phyloP scores from a whole-genome alignment of 2,329 filamentous ascomycete genomes.

The Incumbomyces delicatus region DNA sequence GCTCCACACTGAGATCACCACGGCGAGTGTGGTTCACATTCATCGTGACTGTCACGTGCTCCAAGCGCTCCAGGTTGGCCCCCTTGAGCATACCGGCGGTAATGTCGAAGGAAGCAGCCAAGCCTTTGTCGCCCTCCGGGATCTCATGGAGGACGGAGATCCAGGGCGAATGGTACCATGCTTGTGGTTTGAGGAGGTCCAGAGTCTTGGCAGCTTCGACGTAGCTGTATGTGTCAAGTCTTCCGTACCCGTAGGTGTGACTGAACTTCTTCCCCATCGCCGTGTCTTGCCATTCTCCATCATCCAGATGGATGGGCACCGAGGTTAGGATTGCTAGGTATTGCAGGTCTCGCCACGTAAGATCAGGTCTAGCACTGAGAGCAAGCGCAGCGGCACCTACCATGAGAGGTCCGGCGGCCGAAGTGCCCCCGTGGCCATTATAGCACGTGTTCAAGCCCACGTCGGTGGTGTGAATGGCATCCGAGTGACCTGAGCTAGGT shows the following conservation, averaged over 20 bases:
- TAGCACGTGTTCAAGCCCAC: slow-evolving; percentile 77
- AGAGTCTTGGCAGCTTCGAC: slow-evolving; percentile 80
- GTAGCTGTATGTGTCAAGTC: slow-evolving; percentile 77
- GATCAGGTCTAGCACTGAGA: slow-evolving; percentile 70
- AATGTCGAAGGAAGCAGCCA: slow-evolving; percentile 72
- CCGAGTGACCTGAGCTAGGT: slow-evolving; percentile 82
- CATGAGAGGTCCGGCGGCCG: slow-evolving; percentile 83
- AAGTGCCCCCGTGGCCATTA: slow-evolving; percentile 80
- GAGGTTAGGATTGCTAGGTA: slow-evolving; percentile 81
- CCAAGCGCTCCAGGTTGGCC: slow-evolving; percentile 75
- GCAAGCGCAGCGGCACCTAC: slow-evolving; percentile 87
- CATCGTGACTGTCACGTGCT: slow-evolving; percentile 97
- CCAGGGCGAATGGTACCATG: slow-evolving; percentile 92
- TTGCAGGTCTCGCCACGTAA: slow-evolving; percentile 91
- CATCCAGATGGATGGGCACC: slow-evolving; percentile 64
- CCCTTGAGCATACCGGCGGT: slow-evolving; percentile 68
- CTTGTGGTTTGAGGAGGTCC: slow-evolving; percentile 84
- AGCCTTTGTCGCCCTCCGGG: slow-evolving; percentile 71
- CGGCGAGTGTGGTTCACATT: slow-evolving; percentile 80
- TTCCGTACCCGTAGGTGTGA: slow-evolving; percentile 92
- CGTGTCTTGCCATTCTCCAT: slow-evolving; percentile 72
- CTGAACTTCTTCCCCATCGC: slow-evolving; percentile 77
- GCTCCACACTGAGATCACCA: slow-evolving; percentile 84
- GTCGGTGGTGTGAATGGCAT: slow-evolving; percentile 93
- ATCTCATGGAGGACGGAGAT: slow-evolving; percentile 77